Evolutionary conservation across 108 stramenopile species (phyloP).

Genomic region (Nitzschia inconspicua): DNA sequence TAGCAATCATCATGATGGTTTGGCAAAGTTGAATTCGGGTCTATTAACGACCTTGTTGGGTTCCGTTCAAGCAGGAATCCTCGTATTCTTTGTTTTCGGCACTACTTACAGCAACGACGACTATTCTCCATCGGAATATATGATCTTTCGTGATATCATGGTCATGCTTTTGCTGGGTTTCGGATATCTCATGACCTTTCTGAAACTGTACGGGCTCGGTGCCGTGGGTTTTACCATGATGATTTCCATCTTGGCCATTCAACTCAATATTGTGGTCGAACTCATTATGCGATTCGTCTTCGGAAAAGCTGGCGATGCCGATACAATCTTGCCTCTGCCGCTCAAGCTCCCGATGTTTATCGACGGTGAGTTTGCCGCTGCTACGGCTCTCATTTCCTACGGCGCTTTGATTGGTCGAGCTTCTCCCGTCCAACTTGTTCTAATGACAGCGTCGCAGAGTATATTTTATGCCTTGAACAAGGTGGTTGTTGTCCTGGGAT

Average conservation of each 20-base stretch:
- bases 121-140: conserved; percentile 12
- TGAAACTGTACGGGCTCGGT: conserved; percentile 42
- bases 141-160: conserved; percentile 36
- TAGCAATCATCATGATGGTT: too few relatives aligned
- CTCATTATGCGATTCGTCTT: conserved; percentile 6
- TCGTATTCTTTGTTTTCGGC: conserved; percentile 4
- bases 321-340: conserved; percentile 20
- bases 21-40: too few relatives aligned
- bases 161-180: conserved; percentile 55
- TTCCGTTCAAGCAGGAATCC: not conserved
- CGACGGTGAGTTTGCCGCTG: conserved; percentile 44
- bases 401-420: conserved; percentile 49
- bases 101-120: not conserved
- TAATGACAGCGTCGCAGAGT: conserved; percentile 29
- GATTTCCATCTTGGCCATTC: conserved; percentile 27
- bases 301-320: conserved; percentile 8
- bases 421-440: conserved; percentile 36
- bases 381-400: conserved; percentile 50
- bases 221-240: conserved; percentile 51
- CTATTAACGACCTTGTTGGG: conserved; percentile 4
- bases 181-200: conserved; percentile 59
- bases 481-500: conserved; percentile 30
- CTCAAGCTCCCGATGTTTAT: conserved; percentile 28
- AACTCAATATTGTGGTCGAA: conserved; percentile 38
- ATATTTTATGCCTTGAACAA: conserved; percentile 51